Evolutionary conservation across 83 land plant species (phyloP), one percentile per base, ranked within the genome.

Genomic region (Picea abies): DNA sequence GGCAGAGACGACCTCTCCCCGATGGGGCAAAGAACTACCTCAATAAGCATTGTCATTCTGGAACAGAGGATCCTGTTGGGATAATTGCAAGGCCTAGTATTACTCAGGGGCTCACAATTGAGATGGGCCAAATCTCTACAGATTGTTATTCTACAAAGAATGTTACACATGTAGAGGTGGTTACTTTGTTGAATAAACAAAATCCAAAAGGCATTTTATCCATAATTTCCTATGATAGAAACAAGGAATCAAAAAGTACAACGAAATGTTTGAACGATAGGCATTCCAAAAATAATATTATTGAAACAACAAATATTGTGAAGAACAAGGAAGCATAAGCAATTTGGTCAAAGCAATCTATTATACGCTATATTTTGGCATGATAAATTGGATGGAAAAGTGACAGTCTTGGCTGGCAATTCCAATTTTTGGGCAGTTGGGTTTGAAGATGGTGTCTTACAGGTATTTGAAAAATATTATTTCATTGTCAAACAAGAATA

Each of bases 241-340:
- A 87, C 72, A 93, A 83, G 79, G 95, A 80, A 10, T 87, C 87
- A 32, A 92, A 84, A 85, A 49, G 61, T 25, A n/a, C 68, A 19
- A 91, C 95, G 2, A 60, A 87, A 60, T 90, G 90, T 85, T 91
- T 97, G 86, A 98, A 97, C 85, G 98, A 96, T 47, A 91, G 85
- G 70, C 95, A 92, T 19, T 82, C 90, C 81, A 76, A 80, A 22
- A 84, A 80, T 84, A 90, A 87, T 35, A 68, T 87, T 75, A 65
- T 84, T 82, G 93, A 90, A 10, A 39, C 84, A 25, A 86, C 87
- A 32, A 90, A 88, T 82, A 78, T 84, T 49, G 88, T 77, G 62
- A 63, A 81, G 71, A 26, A 86, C 32, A 90, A 88, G 80, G 96
- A 97, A 82, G 90, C 95, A 66, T 93, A 95, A 65, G 41, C 95